Conservation (phyloP, 768 basidiomycete genomes). For the Daedaleopsis nitida region DNA sequence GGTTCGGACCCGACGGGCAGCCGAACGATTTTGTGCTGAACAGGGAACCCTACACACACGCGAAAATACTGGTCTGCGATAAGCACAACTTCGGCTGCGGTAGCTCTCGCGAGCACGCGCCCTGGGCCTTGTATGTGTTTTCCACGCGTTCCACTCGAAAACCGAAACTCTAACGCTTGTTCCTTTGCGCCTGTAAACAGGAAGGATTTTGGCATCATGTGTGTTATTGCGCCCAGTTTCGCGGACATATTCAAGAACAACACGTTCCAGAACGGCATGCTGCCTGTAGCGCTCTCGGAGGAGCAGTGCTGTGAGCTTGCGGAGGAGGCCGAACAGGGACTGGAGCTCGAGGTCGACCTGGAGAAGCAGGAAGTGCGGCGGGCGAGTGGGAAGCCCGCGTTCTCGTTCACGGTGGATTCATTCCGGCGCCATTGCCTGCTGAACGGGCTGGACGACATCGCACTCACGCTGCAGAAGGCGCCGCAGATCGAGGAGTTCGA, state of each 20-base stretch:
- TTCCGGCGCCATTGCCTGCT: conserved; percentile 94
- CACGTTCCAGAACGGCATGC: conserved; percentile 68
- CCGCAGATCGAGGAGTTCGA: conserved; percentile 80
- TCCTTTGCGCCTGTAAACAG: conserved; percentile 23
- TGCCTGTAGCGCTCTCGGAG: conserved; percentile 53
- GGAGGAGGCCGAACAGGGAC: conserved; percentile 51
- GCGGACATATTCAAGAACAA: conserved; percentile 67
- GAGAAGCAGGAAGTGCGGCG: conserved; percentile 58
- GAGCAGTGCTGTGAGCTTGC: conserved; percentile 50
- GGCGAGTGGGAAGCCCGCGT: conserved; percentile 67
- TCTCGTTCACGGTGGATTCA: conserved; percentile 80
- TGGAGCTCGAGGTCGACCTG: conserved; percentile 61
- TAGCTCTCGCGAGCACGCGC: conserved; percentile 64
- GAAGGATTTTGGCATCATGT: conserved; percentile 65
- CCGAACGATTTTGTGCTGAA: conserved; percentile 66
- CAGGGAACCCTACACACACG: conserved; percentile 52
- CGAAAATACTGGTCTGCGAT: conserved; percentile 58
- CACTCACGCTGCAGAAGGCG: conserved; percentile 84
- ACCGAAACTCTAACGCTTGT: background rate
- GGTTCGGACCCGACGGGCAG: conserved; percentile 49
- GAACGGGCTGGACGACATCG: conserved; percentile 97
- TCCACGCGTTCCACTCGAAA: background rate
- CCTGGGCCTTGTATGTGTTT: conserved; percentile 49
- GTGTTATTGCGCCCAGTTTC: conserved; percentile 61
- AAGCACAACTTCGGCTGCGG: conserved; percentile 68